Conservation (phyloP, 2,329 filamentous ascomycete genomes). For the Emergomyces orientalis region DNA sequence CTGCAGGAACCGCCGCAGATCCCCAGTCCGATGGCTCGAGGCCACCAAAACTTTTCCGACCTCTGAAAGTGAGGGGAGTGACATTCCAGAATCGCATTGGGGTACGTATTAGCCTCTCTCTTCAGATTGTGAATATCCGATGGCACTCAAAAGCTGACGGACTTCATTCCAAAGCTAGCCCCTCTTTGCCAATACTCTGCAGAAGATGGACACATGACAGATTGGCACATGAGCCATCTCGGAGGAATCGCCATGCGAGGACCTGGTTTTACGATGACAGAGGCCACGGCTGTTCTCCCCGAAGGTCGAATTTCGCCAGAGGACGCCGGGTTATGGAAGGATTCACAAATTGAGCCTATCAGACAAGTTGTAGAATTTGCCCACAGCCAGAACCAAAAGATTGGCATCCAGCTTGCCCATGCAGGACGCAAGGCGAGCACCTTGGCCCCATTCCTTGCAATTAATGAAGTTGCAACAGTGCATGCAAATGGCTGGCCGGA, state of each 20-base stretch:
- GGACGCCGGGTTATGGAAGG: slow-evolving; percentile 72
- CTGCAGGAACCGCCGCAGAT: slow-evolving; percentile 31
- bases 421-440: slow-evolving; percentile 61
- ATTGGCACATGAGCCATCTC: slow-evolving; percentile 75
- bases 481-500: slow-evolving; percentile 47
- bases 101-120: slow-evolving; percentile 23
- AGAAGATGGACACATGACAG: slow-evolving; percentile 61
- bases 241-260: slow-evolving; percentile 65
- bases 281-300: slow-evolving; percentile 65
- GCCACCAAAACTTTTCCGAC: slow-evolving; percentile 50
- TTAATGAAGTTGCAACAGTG: slow-evolving; percentile 46
- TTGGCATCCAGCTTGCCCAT: slow-evolving; percentile 67
- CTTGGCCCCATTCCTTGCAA: slow-evolving; percentile 54
- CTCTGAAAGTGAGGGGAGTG: slow-evolving; percentile 49
- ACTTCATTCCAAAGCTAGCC: slow-evolving; percentile 36
- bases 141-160: neutral
- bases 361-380: slow-evolving; percentile 24
- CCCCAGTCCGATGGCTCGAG: slow-evolving; percentile 34
- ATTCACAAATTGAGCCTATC: slow-evolving; percentile 55
- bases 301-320: slow-evolving; percentile 73
- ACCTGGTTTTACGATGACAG: slow-evolving; percentile 60
- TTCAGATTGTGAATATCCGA: neutral
- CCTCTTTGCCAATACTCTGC: slow-evolving; percentile 61
- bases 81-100: slow-evolving; percentile 60
- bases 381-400: slow-evolving; percentile 51